A percentile compares a stretch with the other conserved stretches of the same genome.
phyloP scores from a whole-genome alignment of 1,139 yeast genomes.

The Taiozyma sp. region DNA sequence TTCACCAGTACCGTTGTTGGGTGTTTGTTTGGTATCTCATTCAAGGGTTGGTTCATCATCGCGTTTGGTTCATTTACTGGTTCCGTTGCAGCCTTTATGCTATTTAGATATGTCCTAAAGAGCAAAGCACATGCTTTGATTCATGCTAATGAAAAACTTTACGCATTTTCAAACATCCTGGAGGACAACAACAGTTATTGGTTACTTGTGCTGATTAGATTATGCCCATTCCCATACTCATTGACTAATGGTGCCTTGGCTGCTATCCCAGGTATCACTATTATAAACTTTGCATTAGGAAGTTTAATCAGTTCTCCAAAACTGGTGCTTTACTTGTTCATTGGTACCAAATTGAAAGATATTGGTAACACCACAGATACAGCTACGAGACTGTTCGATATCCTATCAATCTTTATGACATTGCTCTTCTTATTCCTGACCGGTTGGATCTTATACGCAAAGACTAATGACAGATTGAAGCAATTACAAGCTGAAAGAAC shows the following conservation, averaged over 20 bases:
- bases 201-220: conserved; percentile 62
- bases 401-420: conserved; percentile 58
- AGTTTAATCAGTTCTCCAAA: conserved; percentile 78
- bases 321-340: conserved; percentile 65
- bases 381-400: conserved; percentile 52
- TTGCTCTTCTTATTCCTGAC: conserved; percentile 51
- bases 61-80: conserved; percentile 69
- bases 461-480: conserved; percentile 34
- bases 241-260: conserved; percentile 90
- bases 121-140: conserved; percentile 52
- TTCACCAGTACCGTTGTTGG: conserved; percentile 67
- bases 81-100: conserved; percentile 62
- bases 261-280: conserved; percentile 68
- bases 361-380: conserved; percentile 57
- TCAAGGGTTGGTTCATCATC: conserved; percentile 70
- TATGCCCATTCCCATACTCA: conserved; percentile 93
- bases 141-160: conserved; percentile 51
- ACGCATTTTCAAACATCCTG: conserved; percentile 71
- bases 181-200: conserved; percentile 63
- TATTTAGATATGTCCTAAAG: conserved; percentile 56
- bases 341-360: conserved; percentile 71
- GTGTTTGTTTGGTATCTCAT: conserved; percentile 73
- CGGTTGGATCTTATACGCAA: conserved; percentile 65
- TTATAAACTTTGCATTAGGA: conserved; percentile 61
- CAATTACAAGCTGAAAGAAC: conserved; percentile 23